Evolutionary conservation across 83 land plant genomes (phyloP), one percentile per base, ranked within the genome.

Genomic region (Picea abies): DNA sequence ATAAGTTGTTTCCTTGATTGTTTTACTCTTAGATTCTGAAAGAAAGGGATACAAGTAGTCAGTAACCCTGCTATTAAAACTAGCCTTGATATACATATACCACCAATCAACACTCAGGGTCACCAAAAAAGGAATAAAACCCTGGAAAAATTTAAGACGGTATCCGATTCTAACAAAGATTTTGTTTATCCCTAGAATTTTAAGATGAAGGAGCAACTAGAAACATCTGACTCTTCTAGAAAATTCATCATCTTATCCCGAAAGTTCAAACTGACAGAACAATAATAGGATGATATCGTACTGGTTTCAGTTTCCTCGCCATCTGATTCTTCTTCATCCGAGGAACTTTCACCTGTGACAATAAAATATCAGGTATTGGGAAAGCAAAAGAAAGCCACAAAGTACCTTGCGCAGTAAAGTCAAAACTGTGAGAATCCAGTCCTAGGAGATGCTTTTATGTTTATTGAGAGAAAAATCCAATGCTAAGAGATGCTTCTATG

Each of bases 1-100:
- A 90, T 85, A 88, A 39, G 91, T 90, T 12, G 93, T 96, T 87
- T 94, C 96, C 86, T 94, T 96, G 14, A 91, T 78, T 56, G 73
- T 94, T 79, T 96, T 93, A 62, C 93, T 91, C 79, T 98, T 93
- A 1, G 97, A 89, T 76, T 96, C 92, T 88, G 82, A 32, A 67
- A 69, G 61, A 52, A 49, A 15, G 35, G 22, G 44, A 56, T 76
- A 5, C 32, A 52, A 6, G 29, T 25, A 75, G 52, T 22, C 25
- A 75, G 23, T n/a, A 49, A 69, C 41, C 73, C 32, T 69, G 44
- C 9, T 12, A 11, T 56, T 56, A 12, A 56, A 56, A 56, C 60
- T 56, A 56, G 60, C 15, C 2, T 44, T 44, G 9, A 44, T 44
- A 44, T 44, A 44, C 49, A 44, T 44, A 44, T 44, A 44, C 26